phyloP scores from a whole-genome alignment of 2,329 filamentous ascomycete species.

The Aspergillus proliferans region DNA sequence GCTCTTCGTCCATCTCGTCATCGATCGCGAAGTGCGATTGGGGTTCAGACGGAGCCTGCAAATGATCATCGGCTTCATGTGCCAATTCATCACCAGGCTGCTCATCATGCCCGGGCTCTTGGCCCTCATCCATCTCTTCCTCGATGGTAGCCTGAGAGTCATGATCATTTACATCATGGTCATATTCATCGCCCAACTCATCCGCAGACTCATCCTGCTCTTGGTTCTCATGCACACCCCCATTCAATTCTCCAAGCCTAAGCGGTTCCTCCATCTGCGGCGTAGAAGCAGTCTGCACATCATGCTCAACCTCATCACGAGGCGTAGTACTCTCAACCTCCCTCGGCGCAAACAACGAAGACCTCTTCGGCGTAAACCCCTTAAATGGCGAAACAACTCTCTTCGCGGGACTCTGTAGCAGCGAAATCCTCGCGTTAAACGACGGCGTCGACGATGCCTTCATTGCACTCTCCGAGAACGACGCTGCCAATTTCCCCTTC shows the following conservation, averaged over 20 bases:
- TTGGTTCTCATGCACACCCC: conserved; percentile 5
- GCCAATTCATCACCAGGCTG: conserved; percentile 3
- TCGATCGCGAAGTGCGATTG: too few relatives aligned
- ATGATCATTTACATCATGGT: too few relatives aligned
- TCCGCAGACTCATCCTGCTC: conserved; percentile 4
- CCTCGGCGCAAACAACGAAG: conserved; percentile 1
- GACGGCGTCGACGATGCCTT: conserved; percentile 27
- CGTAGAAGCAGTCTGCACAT: not conserved
- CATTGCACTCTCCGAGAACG: conserved; percentile 29
- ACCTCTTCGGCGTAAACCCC: conserved; percentile 15
- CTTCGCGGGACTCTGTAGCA: conserved; percentile 41
- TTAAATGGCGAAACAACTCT: conserved; percentile 37
- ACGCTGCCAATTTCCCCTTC: conserved; percentile 27
- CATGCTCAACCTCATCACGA: not conserved
- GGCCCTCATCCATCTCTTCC: too few relatives aligned
- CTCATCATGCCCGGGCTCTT: conserved; percentile 5
- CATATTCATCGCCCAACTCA: too few relatives aligned
- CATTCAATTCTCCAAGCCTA: conserved; percentile 1
- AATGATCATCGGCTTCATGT: not conserved
- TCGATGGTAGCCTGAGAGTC: too few relatives aligned
- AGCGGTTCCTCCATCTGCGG: not conserved
- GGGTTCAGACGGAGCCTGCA: too few relatives aligned
- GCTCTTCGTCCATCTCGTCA: not conserved
- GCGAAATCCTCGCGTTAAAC: conserved; percentile 28
- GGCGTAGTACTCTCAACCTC: not conserved